These are phyloP conservation scores for Massariosphaeria phaeospora DNA, from an alignment of 495 filamentous ascomycete species.

Conservation along the genomic window DNA sequence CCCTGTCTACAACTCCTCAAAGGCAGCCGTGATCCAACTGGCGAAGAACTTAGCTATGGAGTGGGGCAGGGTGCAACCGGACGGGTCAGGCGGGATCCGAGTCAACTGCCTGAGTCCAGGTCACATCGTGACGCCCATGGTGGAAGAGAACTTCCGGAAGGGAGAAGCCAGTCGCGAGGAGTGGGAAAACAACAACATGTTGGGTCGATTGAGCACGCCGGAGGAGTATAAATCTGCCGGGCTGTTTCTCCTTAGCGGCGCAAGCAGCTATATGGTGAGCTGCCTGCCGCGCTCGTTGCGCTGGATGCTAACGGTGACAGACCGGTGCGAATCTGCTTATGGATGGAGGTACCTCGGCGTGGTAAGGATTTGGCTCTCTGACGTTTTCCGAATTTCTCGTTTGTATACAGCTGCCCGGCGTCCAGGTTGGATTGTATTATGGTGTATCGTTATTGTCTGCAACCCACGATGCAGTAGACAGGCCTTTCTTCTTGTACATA, in stretches of 20 bases:
- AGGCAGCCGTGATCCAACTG: constrained; percentile 65
- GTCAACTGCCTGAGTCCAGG: constrained; percentile 66
- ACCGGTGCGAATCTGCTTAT: constrained; percentile 56
- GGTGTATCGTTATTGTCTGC: too few species aligned
- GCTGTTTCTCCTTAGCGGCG: constrained; percentile 57
- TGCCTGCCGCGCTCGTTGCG: constrained; percentile 49
- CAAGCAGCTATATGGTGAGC: constrained; percentile 71
- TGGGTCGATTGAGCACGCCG: constrained; percentile 57
- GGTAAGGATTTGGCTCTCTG: too few species aligned
- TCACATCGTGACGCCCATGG: constrained; percentile 71
- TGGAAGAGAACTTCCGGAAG: constrained; percentile 59
- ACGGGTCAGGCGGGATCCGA: constrained; percentile 52
- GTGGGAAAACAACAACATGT: constrained; percentile 68
- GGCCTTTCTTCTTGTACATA: too few species aligned
- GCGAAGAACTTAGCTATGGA: constrained; percentile 64
- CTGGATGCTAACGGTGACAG: constrained; percentile 41
- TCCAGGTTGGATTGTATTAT: too few species aligned
- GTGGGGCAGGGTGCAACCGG: constrained; percentile 50
- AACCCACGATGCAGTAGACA: too few species aligned
- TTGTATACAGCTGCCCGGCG: too few species aligned
- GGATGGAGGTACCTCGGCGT: constrained; percentile 16
- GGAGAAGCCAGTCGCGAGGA: constrained; percentile 54
- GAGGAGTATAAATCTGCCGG: constrained; percentile 65
- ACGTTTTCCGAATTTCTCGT: too few species aligned
- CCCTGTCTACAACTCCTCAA: constrained; percentile 65